phyloP scores from a whole-genome alignment of 495 filamentous ascomycete species.

The Polyplosphaeria fusca region DNA sequence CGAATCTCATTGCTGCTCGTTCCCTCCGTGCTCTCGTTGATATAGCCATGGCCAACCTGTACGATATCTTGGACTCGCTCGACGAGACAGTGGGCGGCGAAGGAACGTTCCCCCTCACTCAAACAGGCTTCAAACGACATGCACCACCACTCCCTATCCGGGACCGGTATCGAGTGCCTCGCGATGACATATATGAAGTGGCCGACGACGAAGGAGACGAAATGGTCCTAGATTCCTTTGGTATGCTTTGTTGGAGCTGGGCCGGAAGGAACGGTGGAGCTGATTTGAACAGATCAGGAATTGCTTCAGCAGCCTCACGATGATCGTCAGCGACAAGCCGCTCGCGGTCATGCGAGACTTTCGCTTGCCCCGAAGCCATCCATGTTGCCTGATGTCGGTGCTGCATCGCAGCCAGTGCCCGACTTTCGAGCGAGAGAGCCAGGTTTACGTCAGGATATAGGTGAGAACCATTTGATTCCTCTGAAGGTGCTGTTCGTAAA shows the following conservation, averaged over 20 bases:
- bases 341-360: constrained; percentile 30
- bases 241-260: constrained; percentile 36
- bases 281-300: constrained; percentile 34
- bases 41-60: no score
- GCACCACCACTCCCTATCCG: constrained; percentile 1
- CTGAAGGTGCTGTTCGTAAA: no score
- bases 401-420: background rate
- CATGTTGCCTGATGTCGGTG: background rate
- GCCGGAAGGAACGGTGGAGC: background rate
- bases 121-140: constrained; percentile 2
- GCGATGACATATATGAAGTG: constrained; percentile 16
- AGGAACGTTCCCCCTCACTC: constrained; percentile 1
- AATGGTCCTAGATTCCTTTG: constrained; percentile 49
- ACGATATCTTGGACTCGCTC: constrained; percentile 22
- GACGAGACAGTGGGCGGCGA: constrained; percentile 14
- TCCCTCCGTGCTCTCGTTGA: background rate
- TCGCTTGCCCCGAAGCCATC: constrained; percentile 28
- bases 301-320: constrained; percentile 28
- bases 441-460: no score
- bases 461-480: no score
- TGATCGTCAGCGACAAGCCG: constrained; percentile 35
- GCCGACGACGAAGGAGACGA: constrained; percentile 37
- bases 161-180: constrained; percentile 20
- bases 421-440: background rate
- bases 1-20: background rate